These are phyloP conservation scores for Torulaspora indica DNA, from an alignment of 805 yeast genomes.

Conservation along the genomic window DNA sequence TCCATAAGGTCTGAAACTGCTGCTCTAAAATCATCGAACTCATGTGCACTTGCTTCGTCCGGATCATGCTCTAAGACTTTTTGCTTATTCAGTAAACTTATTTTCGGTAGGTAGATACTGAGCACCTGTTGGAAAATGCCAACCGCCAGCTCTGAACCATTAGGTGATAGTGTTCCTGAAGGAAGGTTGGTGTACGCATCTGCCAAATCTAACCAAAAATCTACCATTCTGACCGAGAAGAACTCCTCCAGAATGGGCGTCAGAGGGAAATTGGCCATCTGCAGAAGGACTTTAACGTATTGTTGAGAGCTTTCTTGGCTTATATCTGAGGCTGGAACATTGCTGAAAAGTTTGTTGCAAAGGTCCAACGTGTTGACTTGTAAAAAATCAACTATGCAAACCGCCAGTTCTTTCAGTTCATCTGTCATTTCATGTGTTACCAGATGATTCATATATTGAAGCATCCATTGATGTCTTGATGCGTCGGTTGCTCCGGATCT, in stretches of 20 bases:
- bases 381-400: conserved; percentile 33
- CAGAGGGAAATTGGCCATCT: conserved; percentile 54
- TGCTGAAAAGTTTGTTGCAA: conserved; percentile 34
- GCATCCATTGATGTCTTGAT: conserved; percentile 32
- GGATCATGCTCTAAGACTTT: conserved; percentile 35
- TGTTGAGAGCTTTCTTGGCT: conserved; percentile 23
- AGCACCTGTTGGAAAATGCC: conserved; percentile 50
- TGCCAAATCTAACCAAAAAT: conserved; percentile 66
- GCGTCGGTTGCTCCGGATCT: conserved; percentile 21
- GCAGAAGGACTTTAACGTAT: conserved; percentile 47
- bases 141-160: conserved; percentile 34
- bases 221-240: conserved; percentile 50
- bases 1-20: conserved; percentile 79
- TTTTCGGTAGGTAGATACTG: conserved; percentile 63
- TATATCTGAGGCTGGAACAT: conserved; percentile 10
- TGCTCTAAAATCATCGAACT: conserved; percentile 62
- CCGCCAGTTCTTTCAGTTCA: conserved; percentile 33
- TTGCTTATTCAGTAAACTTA: conserved; percentile 42
- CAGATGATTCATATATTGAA: conserved; percentile 34
- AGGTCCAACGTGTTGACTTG: conserved; percentile 33
- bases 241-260: conserved; percentile 56
- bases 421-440: conserved; percentile 31
- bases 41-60: conserved; percentile 35
- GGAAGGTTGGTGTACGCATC: conserved; percentile 45
- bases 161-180: conserved; percentile 30